Percentiles rank a stretch among this genome's conserved stretches.
These are phyloP conservation scores for Eleusine coracana DNA, from an alignment of 176 grass and related monocot species.

Conservation along the genomic window DNA sequence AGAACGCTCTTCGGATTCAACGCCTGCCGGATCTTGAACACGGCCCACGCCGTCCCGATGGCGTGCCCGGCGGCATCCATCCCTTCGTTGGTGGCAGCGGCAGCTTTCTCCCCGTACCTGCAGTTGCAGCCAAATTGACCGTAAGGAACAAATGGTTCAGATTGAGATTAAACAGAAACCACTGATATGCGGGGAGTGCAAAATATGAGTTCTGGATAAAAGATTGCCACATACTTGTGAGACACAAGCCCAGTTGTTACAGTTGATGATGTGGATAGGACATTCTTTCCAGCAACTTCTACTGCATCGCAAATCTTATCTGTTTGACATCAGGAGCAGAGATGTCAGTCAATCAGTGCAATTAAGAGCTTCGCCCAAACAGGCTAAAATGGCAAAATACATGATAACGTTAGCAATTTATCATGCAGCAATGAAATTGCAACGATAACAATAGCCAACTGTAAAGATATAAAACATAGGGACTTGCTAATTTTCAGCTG, in stretches of 20 bases:
- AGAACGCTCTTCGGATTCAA: conserved; percentile 75
- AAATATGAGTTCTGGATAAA: not conserved
- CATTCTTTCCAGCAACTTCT: conserved; percentile 82
- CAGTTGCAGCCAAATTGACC: not conserved
- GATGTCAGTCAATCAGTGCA: not conserved
- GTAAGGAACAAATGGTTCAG: not conserved
- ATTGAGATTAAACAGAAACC: not conserved
- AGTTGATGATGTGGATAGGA: conserved; percentile 80
- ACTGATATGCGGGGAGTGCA: not conserved
- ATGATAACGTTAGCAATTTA: not conserved
- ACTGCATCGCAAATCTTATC: conserved; percentile 82
- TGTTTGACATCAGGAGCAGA: conserved; percentile 33
- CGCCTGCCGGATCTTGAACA: conserved; percentile 86
- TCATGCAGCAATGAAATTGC: not conserved
- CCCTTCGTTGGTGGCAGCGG: conserved; percentile 59
- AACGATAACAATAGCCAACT: too few relatives aligned
- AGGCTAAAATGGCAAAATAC: too few relatives aligned
- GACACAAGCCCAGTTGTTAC: conserved; percentile 80
- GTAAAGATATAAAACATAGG: too few relatives aligned
- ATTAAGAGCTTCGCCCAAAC: not conserved
- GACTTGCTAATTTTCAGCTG: too few relatives aligned
- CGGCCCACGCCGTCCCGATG: conserved; percentile 60
- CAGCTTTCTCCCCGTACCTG: conserved; percentile 88
- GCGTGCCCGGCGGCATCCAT: conserved; percentile 74
- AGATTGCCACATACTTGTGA: conserved; percentile 57